Conservation (phyloP, 176 grass and related monocot genomes). For the Alopecurus myosuroides region DNA sequence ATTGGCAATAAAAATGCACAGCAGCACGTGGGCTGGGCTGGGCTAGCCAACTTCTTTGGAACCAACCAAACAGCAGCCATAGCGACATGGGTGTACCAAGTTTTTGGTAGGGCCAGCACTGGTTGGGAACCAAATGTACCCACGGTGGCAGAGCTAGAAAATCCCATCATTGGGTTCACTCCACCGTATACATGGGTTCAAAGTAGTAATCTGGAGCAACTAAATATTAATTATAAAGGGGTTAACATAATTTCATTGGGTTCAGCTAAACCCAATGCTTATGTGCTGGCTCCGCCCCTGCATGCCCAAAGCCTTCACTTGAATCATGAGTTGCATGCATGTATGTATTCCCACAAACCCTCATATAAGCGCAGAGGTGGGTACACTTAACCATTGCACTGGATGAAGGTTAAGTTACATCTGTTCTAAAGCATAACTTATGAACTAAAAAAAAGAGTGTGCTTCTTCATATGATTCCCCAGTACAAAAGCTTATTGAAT, state of each 20-base stretch:
- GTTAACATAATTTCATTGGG: no score
- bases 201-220: no score
- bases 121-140: neutral
- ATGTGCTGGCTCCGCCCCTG: no score
- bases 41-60: neutral
- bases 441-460: neutral
- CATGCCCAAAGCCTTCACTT: neutral
- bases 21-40: neutral
- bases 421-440: neutral
- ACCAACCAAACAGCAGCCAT: neutral
- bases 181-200: no score
- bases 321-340: constrained; percentile 3
- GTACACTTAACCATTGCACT: neutral
- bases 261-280: no score
- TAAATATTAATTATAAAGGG: no score
- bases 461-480: neutral
- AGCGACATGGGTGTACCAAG: neutral
- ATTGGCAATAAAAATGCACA: neutral
- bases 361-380: neutral
- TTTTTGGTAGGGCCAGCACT: neutral
- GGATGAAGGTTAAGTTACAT: neutral
- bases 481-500: constrained; percentile 19
- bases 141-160: no score
- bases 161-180: no score
- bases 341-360: neutral